These are phyloP conservation scores for Fusarium temperatum DNA, from an alignment of 2,329 filamentous ascomycete species.

Conservation along the genomic window DNA sequence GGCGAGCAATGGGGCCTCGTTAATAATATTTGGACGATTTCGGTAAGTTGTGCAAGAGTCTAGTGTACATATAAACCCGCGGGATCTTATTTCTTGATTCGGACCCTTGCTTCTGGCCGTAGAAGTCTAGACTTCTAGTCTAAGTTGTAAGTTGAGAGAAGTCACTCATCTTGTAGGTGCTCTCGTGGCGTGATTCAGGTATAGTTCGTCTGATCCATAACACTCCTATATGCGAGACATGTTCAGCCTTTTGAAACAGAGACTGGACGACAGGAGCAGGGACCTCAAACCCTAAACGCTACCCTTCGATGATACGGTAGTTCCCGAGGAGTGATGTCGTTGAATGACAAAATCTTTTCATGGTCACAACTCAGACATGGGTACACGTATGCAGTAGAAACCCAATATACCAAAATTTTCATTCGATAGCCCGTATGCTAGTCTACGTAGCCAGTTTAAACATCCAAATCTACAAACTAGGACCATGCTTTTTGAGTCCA, in stretches of 20 bases:
- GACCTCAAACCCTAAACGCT: neutral
- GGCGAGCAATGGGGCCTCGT: conserved; percentile 11
- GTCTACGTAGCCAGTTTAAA: conserved; percentile 23
- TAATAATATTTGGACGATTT: conserved; percentile 17
- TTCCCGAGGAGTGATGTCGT: neutral
- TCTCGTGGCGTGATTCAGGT: neutral
- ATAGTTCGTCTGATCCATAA: conserved; percentile 9
- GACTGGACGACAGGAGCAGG: neutral
- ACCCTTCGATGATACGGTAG: neutral
- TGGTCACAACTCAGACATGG: conserved; percentile 11
- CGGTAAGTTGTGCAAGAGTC: conserved; percentile 17
- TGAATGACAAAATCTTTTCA: neutral
- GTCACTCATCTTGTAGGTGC: neutral
- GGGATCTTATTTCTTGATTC: neutral
- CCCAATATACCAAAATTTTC: conserved; percentile 4
- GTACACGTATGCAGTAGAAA: conserved; percentile 24
- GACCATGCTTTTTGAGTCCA: conserved; percentile 11
- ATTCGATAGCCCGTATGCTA: conserved; percentile 28
- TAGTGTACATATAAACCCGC: neutral
- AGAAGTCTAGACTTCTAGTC: neutral
- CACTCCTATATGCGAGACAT: conserved; percentile 14
- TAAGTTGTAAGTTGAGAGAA: neutral
- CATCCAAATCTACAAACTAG: conserved; percentile 34
- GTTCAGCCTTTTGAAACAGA: conserved; percentile 11
- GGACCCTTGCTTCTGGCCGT: neutral